These are phyloP conservation scores for Coemansia sp. DNA, from an alignment of 192 early-diverging fungal genomes.

Conservation along the genomic window DNA sequence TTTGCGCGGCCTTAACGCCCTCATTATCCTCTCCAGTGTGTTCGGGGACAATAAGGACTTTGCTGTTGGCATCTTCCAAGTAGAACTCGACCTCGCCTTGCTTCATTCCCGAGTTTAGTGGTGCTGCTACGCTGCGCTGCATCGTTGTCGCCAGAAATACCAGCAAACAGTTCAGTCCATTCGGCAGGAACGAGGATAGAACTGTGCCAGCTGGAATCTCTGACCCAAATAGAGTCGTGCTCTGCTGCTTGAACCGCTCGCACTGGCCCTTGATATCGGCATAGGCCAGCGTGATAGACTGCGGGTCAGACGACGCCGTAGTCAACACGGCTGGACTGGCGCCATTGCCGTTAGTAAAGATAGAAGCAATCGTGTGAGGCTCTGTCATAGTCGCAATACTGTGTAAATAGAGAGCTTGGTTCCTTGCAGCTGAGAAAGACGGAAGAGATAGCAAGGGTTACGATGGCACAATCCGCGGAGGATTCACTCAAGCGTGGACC, in stretches of 20 bases:
- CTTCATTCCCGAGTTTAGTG: slow-evolving; percentile 68
- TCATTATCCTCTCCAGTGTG: slow-evolving; percentile 52
- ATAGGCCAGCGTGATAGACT: slow-evolving; percentile 33
- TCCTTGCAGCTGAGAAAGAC: background rate
- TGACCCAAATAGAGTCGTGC: slow-evolving; percentile 23
- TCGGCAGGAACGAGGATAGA: slow-evolving; percentile 63
- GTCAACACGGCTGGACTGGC: slow-evolving; percentile 37
- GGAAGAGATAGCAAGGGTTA: no score
- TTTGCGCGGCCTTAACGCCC: slow-evolving; percentile 58
- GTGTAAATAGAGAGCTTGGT: background rate
- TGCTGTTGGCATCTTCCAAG: slow-evolving; percentile 64
- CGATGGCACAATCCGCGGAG: no score
- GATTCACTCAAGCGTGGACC: no score
- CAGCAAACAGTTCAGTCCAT: slow-evolving; percentile 64
- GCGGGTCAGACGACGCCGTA: slow-evolving; percentile 42
- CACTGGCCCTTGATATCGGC: slow-evolving; percentile 45
- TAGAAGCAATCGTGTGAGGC: slow-evolving; percentile 38
- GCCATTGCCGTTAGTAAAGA: slow-evolving; percentile 24
- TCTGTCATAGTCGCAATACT: background rate
- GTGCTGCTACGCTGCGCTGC: slow-evolving; percentile 65
- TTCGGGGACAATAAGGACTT: slow-evolving; percentile 63
- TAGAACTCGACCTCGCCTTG: slow-evolving; percentile 74
- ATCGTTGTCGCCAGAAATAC: slow-evolving; percentile 66
- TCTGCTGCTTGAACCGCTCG: slow-evolving; percentile 39
- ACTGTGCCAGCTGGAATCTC: slow-evolving; percentile 37